These are phyloP conservation scores for Pseudonitzschia multistriata DNA, from an alignment of 108 stramenopile species.

Conservation along the genomic window DNA sequence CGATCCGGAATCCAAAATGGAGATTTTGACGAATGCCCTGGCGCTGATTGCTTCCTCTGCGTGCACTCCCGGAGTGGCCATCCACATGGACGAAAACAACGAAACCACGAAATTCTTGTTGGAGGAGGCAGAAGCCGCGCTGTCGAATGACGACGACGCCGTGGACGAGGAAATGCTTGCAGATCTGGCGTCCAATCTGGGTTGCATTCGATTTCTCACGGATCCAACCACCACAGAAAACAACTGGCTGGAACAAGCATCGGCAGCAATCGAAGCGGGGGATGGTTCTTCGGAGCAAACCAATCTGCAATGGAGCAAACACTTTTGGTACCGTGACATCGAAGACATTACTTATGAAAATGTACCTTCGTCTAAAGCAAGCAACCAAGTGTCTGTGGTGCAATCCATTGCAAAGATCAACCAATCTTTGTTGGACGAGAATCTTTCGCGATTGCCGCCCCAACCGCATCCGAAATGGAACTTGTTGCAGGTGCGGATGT, in stretches of 20 bases:
- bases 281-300: slow-evolving; percentile 2
- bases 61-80: slow-evolving; percentile 1
- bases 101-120: background rate
- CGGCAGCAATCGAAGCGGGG: slow-evolving; percentile 5
- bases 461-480: slow-evolving; percentile 41
- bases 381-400: slow-evolving; percentile 1
- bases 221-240: slow-evolving; percentile 2
- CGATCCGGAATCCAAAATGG: slow-evolving; percentile 27
- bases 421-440: slow-evolving; percentile 31
- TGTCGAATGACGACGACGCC: slow-evolving; percentile 12
- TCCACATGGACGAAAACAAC: background rate
- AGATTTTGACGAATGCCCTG: slow-evolving; percentile 27
- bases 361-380: background rate
- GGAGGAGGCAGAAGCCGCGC: slow-evolving; percentile 18
- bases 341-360: slow-evolving; percentile 13
- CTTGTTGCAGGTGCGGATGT: slow-evolving; percentile 37
- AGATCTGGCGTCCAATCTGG: slow-evolving; percentile 38
- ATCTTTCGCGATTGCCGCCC: background rate
- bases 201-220: slow-evolving; percentile 20
- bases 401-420: slow-evolving; percentile 29
- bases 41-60: slow-evolving; percentile 21
- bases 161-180: slow-evolving; percentile 12
- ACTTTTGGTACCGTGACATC: slow-evolving; percentile 30
- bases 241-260: slow-evolving; percentile 24
- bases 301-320: slow-evolving; percentile 26